Evolutionary conservation across 2,329 filamentous ascomycete species (phyloP).

Genomic region (Pseudocercospora fijiensis): DNA sequence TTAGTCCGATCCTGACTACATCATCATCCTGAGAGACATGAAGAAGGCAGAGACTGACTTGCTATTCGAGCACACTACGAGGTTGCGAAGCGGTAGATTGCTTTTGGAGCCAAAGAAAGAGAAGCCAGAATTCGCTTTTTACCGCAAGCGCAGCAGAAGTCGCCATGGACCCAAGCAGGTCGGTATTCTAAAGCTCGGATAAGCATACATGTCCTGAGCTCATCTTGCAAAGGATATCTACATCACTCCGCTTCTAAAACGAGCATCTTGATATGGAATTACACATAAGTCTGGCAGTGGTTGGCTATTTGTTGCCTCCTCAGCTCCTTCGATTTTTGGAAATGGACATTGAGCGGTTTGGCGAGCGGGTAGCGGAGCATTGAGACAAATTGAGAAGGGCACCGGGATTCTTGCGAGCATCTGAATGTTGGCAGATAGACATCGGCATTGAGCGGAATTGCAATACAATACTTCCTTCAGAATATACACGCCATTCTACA

Average conservation of each 20-base stretch:
- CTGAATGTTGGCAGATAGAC: not conserved
- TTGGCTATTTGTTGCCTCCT: not conserved
- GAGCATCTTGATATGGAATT: not conserved
- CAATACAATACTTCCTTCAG: not conserved
- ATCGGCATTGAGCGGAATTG: not conserved
- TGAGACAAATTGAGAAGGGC: not conserved
- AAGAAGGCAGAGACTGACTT: conserved; percentile 50
- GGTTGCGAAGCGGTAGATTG: conserved; percentile 44
- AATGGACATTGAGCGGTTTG: not conserved
- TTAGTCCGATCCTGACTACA: conserved; percentile 48
- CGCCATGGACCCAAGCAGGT: conserved; percentile 29
- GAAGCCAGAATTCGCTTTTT: conserved; percentile 49
- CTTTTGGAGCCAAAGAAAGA: conserved; percentile 46
- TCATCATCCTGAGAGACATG: conserved; percentile 53
- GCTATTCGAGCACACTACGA: conserved; percentile 52
- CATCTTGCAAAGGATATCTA: conserved; percentile 6
- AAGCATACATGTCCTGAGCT: conserved; percentile 12
- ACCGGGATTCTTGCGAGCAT: not conserved
- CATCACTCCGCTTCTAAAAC: conserved; percentile 2
- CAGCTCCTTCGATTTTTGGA: not conserved
- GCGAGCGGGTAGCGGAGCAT: not conserved
- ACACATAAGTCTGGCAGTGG: not conserved
- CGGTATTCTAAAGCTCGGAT: conserved; percentile 24
- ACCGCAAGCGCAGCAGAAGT: conserved; percentile 39
- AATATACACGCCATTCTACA: not conserved